Conservation (phyloP, 495 filamentous ascomycete genomes). For the Tuber indicum region DNA sequence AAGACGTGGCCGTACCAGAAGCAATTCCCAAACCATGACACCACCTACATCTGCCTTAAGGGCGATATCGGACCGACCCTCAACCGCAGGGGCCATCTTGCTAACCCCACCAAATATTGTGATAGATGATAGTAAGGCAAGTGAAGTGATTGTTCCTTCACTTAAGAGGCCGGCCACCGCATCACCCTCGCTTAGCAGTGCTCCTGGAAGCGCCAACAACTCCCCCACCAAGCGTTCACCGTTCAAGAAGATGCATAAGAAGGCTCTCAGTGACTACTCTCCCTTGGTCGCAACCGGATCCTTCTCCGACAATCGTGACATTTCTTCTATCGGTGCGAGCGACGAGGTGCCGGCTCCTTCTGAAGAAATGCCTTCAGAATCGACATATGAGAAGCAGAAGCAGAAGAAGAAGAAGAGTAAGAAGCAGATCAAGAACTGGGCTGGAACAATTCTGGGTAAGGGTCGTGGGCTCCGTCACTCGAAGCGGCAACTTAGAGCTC, state of each 20-base stretch:
- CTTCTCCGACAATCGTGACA: conserved; percentile 13
- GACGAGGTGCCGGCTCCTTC: conserved; percentile 8
- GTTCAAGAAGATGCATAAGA: conserved; percentile 40
- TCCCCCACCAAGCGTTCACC: conserved; percentile 23
- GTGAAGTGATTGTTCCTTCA: conserved; percentile 19
- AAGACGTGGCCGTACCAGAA: conserved; percentile 38
- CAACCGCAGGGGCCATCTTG: conserved; percentile 39
- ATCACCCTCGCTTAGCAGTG: conserved; percentile 21
- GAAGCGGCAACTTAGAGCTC: conserved; percentile 35
- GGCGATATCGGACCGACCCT: conserved; percentile 37
- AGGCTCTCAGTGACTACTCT: conserved; percentile 39
- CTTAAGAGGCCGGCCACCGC: conserved; percentile 26
- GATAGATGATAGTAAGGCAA: conserved; percentile 9
- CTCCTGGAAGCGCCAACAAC: conserved; percentile 15
- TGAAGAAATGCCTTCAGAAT: conserved; percentile 16
- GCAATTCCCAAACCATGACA: conserved; percentile 41
- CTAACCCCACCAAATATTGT: conserved; percentile 27
- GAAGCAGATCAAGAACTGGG: conserved; percentile 43
- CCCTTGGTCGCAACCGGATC: conserved; percentile 26
- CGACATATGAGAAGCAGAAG: conserved; percentile 23
- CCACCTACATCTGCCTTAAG: conserved; percentile 37
- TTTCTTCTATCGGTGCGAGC: conserved; percentile 5
- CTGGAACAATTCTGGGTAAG: conserved; percentile 38
- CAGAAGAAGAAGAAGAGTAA: conserved; percentile 41
- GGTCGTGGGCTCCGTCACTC: conserved; percentile 36